Base-by-base conservation (phyloP, 2,329 filamentous ascomycete species). In the Exserohilum turcica region DNA sequence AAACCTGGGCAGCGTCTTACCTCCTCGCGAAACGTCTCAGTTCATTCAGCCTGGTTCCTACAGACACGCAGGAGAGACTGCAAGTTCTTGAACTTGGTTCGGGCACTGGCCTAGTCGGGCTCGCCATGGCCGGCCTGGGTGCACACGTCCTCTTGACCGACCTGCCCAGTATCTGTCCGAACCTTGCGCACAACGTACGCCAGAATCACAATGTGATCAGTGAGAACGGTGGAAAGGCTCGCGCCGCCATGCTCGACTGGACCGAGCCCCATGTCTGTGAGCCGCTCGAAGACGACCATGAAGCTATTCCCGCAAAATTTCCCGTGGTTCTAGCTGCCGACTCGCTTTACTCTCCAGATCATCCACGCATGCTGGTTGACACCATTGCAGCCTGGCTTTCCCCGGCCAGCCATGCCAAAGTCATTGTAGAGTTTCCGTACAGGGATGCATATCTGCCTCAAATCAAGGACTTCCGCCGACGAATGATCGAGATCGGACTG, bases 1-100 rank as follows among this genome's bases (percentile, higher is more conserved):
- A 99, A 75, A 99, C 94, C 0, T 97, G 94, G 94, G 91, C 90
- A 0, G 93, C 92, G 0, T 93, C 92, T 0, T 95, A 92, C 68
- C 82, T 95, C 2, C 85, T 97, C 4, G 89, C 93, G 0, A 88
- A 85, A 61, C 85, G 89, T 19, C 82, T 97, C 21, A 67, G 68
- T 42, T 57, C 54, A 3, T 68, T 82, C 13, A 31, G 60, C 3
- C 35, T 72, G 5, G 31, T 60, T 10, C 27, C 50, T 1, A 3
- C 19, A 12, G 39, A 15, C 13, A 31, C 19, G 13, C 42, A 43
- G 8, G n/a, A 49, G 6, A 58, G 49, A 19, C 40, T 55, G 12
- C 56, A 73, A 24, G 78, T 82, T 5, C 80, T 97, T 7, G 93
- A 97, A 71, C 82, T 97, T 2, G 94, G 93, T 3, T 87, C 93